Evolutionary conservation across 176 grass and related monocot species (phyloP), one percentile per base, ranked within the genome.

Genomic region (Oryza officinalis): DNA sequence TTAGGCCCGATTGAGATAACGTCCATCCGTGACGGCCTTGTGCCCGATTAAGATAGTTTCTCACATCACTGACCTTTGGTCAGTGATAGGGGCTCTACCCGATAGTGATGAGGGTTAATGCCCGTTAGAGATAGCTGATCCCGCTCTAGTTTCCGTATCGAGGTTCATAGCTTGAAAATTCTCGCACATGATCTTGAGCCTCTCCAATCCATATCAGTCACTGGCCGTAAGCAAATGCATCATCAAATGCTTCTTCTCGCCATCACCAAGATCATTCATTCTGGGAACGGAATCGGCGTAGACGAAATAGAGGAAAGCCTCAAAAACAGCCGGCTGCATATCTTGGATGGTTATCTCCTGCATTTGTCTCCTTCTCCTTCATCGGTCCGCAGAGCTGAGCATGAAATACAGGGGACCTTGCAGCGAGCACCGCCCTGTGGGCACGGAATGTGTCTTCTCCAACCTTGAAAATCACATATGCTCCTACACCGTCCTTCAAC

Each of bases 251-350:
- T 65, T 67, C 8, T 37, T 35, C 57, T 64, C 71, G 57, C 27
- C 33, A 13, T n/a, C 26, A 13, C 11, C 66, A 27, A 84, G 69
- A 49, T 72, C 75, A 4, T 80, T 38, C 37, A 84, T 41, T 3
- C 15, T 10, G 27, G 80, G 68, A 32, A 87, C 18, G 1, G 76
- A 63, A 60, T 91, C 85, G 14, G 80, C 74, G 50, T 91, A 85
- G 40, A 85, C 49, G 75, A 78, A 85, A 49, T 86, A 65, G 49
- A 89, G 87, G 47, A 92, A 41, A 25, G 73, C 69, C 65, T 78
- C 75, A 31, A 88, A 91, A 43, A 86, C 86, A 20, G 2, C 0
- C 3, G 86, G 65, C 23, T 84, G 30, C 90, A 92, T 52, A 60
- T 40, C 60, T 6, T 70, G 8, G 18, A 92, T 35, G 33, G 33